A percentile compares a stretch with the other conserved stretches of the same genome.
phyloP scores from a whole-genome alignment of 441 rosid species.

The Populus trichocarpa region DNA sequence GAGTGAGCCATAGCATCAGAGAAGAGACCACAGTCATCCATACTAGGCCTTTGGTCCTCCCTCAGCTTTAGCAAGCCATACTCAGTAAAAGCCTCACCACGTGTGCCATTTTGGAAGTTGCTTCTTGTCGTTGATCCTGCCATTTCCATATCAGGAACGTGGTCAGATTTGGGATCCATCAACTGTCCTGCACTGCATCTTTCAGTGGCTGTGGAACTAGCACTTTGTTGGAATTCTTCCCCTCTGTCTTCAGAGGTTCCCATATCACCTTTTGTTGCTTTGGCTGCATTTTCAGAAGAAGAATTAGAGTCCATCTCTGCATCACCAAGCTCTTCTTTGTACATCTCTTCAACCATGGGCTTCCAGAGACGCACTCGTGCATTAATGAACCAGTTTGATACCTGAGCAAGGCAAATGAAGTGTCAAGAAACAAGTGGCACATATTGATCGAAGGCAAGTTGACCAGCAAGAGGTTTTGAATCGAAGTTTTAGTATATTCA shows the following conservation, averaged over 20 bases:
- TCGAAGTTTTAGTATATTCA: conserved; percentile 9
- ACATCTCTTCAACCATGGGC: conserved; percentile 98
- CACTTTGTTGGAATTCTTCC: conserved; percentile 55
- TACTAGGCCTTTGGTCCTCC: conserved; percentile 39
- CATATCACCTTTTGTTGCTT: conserved; percentile 30
- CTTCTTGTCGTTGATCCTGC: conserved; percentile 30
- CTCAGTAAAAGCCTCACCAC: conserved; percentile 27
- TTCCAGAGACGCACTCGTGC: conserved; percentile 96
- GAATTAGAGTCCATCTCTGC: conserved; percentile 71
- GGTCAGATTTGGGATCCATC: conserved; percentile 37
- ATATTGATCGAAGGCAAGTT: not conserved
- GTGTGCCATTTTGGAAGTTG: conserved; percentile 27
- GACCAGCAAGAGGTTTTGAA: conserved; percentile 11
- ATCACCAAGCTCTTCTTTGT: conserved; percentile 85
- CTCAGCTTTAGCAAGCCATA: conserved; percentile 37
- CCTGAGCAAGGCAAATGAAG: conserved; percentile 38
- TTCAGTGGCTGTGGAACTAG: conserved; percentile 35
- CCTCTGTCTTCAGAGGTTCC: conserved; percentile 36
- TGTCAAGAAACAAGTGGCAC: not conserved
- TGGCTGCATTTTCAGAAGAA: conserved; percentile 60
- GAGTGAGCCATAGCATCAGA: conserved; percentile 33
- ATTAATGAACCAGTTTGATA: conserved; percentile 91
- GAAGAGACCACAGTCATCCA: conserved; percentile 39
- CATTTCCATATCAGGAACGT: conserved; percentile 31
- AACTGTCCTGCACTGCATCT: conserved; percentile 32